Base-by-base conservation (phyloP, 345 rosid genomes). In the Acer yangbiense region DNA sequence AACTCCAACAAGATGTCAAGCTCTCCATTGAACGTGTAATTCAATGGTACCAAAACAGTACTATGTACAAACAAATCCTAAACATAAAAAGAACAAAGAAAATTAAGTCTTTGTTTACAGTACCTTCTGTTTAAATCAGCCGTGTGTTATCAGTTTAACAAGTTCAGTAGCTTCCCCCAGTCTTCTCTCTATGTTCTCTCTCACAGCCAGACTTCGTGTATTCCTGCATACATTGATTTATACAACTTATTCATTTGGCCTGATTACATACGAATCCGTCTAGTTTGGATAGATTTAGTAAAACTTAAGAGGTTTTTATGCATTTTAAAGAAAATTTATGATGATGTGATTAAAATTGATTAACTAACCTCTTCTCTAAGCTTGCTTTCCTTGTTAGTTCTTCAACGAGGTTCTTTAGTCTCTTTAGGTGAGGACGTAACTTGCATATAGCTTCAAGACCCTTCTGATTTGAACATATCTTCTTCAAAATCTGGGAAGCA, bases 401-500 rank as follows among this genome's bases (percentile, higher is more conserved):
- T 71, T 91, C 97, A 64, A 87, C 94, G 55, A 93, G 85, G 78
- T 80, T 82, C 64, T 80, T 85, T 35, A 95, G 78, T 78, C 99
- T 89, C 86, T 80, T 95, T 21, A 91, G 77, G 76, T 88, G 86
- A 64, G 92, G 86, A 48, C 95, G 88, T 16, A 74, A 87, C 76
- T 82, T 92, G 20, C 79, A 82, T 75, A 93, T 71, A 58, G 87
- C 83, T 74, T 86, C 86, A 17, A 76, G 75, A 44, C 97, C 97
- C 82, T 86, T 85, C 9, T 48, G 76, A 25, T 80, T 85, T 4
- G 73, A 82, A 76, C 94, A 88, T 12, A 95, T 91, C 87, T 84
- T 92, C 84, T 84, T 91, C 84, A 93, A 50, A 75, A 94, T 83
- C 70, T 88, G 90, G 43, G 90, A 81, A 64, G 95, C 97, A 65